Percentiles rank a stretch among this genome's conserved stretches.
phyloP scores from a whole-genome alignment of 305 asterid genomes.

The Petunia hybrid region DNA sequence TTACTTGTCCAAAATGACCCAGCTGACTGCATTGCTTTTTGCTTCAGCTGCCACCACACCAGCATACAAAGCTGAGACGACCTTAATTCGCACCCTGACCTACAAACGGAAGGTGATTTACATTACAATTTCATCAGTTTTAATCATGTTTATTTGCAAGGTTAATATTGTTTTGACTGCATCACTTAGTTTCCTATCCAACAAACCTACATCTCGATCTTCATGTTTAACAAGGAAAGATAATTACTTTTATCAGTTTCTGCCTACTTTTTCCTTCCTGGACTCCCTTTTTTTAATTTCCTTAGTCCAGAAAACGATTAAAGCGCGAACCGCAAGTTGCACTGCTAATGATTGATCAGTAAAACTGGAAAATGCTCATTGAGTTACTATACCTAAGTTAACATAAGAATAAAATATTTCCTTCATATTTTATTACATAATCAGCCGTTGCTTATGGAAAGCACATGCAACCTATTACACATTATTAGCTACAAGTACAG shows the following conservation, averaged over 20 bases:
- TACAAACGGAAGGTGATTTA: conserved; percentile 39
- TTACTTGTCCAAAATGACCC: conserved; percentile 93
- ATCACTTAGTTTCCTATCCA: background rate
- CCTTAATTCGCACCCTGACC: conserved; percentile 78
- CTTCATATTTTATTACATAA: conserved; percentile 4
- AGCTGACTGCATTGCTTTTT: conserved; percentile 55
- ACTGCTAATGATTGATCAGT: conserved; percentile 22
- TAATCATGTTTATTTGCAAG: conserved; percentile 31
- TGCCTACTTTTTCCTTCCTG: background rate
- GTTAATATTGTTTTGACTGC: conserved; percentile 7
- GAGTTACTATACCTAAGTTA: background rate
- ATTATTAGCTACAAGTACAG: conserved; percentile 23
- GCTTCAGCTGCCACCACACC: conserved; percentile 78
- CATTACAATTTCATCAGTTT: background rate
- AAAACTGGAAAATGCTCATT: background rate
- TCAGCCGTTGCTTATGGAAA: conserved; percentile 2
- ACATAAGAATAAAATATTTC: conserved; percentile 23
- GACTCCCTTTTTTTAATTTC: background rate
- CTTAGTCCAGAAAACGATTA: background rate
- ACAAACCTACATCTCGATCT: conserved; percentile 10
- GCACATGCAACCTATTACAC: conserved; percentile 37
- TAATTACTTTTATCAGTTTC: background rate
- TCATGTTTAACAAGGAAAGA: background rate
- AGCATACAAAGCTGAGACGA: conserved; percentile 57
- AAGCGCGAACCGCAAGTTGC: background rate